phyloP scores from a whole-genome alignment of 2,329 filamentous ascomycete genomes.

The Helotiales sp. region DNA sequence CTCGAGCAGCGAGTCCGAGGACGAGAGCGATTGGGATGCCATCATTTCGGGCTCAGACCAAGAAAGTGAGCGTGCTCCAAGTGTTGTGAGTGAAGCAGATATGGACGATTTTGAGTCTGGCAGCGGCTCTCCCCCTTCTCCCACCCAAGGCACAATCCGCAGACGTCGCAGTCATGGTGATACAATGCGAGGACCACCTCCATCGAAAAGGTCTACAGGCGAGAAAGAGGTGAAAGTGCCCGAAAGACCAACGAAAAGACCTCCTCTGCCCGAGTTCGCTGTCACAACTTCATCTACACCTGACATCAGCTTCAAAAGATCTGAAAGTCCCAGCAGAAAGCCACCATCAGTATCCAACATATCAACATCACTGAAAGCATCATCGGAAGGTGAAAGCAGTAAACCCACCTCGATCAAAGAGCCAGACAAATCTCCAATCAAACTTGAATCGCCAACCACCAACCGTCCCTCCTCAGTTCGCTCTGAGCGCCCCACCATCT shows the following conservation, averaged over 20 bases:
- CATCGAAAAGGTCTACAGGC: constrained; percentile 35
- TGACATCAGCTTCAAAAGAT: constrained; percentile 4
- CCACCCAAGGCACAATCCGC: constrained; percentile 16
- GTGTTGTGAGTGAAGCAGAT: constrained; percentile 44
- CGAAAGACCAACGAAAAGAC: constrained; percentile 13
- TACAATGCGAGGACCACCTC: constrained; percentile 33
- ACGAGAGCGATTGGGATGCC: constrained; percentile 42
- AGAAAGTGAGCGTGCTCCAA: constrained; percentile 36
- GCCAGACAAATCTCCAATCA: constrained; percentile 1
- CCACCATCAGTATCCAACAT: constrained; percentile 18
- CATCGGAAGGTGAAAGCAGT: constrained; percentile 5
- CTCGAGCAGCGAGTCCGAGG: constrained; percentile 39
- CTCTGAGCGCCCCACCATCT: constrained; percentile 46
- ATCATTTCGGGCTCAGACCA: constrained; percentile 36
- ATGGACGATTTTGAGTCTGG: constrained; percentile 38
- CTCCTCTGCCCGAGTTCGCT: neutral
- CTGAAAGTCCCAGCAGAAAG: constrained; percentile 13
- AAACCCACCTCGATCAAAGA: constrained; percentile 18
- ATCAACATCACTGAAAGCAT: constrained; percentile 16
- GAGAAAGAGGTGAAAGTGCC: constrained; percentile 31
- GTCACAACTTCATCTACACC: constrained; percentile 12
- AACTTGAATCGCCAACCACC: neutral
- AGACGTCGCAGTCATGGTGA: constrained; percentile 45
- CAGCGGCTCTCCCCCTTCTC: constrained; percentile 19
- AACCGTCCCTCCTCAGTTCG: constrained; percentile 34